Base-by-base conservation (phyloP, 805 yeast genomes). In the Ogataea chonburiensis region DNA sequence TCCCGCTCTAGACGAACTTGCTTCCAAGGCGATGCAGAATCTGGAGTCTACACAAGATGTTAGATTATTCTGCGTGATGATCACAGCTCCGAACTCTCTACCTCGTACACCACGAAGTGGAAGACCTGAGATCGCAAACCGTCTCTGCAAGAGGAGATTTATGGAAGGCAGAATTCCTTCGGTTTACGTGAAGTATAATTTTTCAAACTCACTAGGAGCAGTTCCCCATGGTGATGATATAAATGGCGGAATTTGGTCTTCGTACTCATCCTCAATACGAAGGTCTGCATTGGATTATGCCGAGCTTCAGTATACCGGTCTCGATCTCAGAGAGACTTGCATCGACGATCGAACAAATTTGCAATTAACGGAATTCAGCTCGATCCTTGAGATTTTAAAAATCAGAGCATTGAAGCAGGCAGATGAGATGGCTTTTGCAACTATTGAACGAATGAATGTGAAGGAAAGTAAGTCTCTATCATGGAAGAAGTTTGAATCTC, bases 91-190 rank as follows among this genome's bases (percentile, higher is more conserved):
- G 16, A 86, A 86, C 40, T 70, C 88, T 0, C 66, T 93, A 17
- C 96, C 98, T 3, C 75, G 95, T 53, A 81, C 94, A 20, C 68
- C 79, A 52, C 68, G 93, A 48, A 79, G 86, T 58, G 96, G 96
- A 15, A 81, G 96, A 7, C 70, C 86, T 14, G 98, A 93, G 50
- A 83, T 93, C 45, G 98, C 98, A 0, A 93, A 89, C 49, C 86
- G 79, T 83, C 72, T 79, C 52, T 87, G 85, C 61, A 86, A 81
- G 52, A 76, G 80, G 46, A 73, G 77, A 47, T 88, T 88, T 55
- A 67, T 79, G 26, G 83, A 79, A 46, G 98, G 98, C 2, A 68
- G 73, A n/a, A 63, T 93, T 15, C 70, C 76, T n/a, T 80, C 95
- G 0, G 80, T 76, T 17, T 89, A 78, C 60, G 87, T 88, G 35